Conservation (phyloP, 2,329 filamentous ascomycete genomes). For the Leptographium galeiforme region DNA sequence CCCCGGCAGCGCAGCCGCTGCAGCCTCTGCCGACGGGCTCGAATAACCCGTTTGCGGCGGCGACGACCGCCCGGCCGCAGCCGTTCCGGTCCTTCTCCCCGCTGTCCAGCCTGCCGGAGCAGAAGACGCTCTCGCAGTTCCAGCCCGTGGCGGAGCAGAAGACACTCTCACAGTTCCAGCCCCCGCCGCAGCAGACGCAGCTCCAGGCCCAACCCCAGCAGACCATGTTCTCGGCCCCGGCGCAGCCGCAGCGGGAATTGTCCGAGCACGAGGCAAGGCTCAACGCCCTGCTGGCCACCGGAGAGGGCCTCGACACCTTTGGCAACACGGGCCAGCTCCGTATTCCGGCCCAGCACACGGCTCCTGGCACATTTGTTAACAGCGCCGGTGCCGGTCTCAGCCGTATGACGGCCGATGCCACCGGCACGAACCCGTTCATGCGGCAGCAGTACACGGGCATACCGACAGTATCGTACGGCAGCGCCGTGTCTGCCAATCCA, state of each 20-base stretch:
- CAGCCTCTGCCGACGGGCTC: constrained; percentile 83
- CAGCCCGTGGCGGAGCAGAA: constrained; percentile 26
- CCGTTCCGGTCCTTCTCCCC: constrained; percentile 51
- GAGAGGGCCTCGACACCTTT: constrained; percentile 93
- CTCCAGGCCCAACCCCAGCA: constrained; percentile 35
- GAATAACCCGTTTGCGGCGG: constrained; percentile 85
- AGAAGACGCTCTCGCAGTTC: constrained; percentile 57
- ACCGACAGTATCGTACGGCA: constrained; percentile 44
- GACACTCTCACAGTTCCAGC: constrained; percentile 22
- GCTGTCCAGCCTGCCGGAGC: constrained; percentile 66
- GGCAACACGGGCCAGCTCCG: constrained; percentile 93
- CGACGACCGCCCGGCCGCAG: constrained; percentile 25
- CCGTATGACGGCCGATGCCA: constrained; percentile 55
- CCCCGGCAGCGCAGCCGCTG: constrained; percentile 49
- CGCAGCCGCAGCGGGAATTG: constrained; percentile 40
- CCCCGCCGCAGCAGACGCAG: constrained; percentile 9
- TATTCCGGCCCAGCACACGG: constrained; percentile 92
- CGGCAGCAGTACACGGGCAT: constrained; percentile 71
- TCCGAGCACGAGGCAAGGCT: constrained; percentile 60
- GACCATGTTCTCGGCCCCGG: constrained; percentile 6
- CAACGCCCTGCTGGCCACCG: constrained; percentile 71
- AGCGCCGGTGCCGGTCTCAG: constrained; percentile 73
- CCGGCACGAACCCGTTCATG: constrained; percentile 71
- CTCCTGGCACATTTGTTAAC: constrained; percentile 92
- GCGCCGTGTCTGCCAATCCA: constrained; percentile 39